These are phyloP conservation scores for Aspergillus baeticus DNA, from an alignment of 495 filamentous ascomycete species.

Conservation along the genomic window DNA sequence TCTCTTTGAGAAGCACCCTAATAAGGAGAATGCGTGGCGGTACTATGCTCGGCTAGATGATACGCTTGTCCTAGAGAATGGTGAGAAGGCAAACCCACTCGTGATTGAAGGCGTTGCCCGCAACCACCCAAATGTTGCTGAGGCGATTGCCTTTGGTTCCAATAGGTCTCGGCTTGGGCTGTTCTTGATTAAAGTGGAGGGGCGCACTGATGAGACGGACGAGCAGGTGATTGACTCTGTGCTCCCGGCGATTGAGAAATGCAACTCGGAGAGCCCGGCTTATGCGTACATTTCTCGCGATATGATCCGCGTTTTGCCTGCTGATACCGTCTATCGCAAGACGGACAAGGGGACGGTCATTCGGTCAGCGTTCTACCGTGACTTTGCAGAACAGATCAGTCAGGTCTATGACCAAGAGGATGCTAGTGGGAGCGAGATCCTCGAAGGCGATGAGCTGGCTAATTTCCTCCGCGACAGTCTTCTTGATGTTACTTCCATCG, in stretches of 20 bases:
- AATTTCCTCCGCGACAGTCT: conserved; percentile 20
- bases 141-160: conserved; percentile 33
- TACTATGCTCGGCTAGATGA: conserved; percentile 58
- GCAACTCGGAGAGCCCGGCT: conserved; percentile 39
- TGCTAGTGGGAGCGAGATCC: conserved; percentile 7
- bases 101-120: conserved; percentile 47
- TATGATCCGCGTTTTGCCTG: conserved; percentile 44
- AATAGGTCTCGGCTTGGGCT: conserved; percentile 30
- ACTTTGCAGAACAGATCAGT: conserved; percentile 43
- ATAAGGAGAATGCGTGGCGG: conserved; percentile 48
- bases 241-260: conserved; percentile 42
- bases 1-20: conserved; percentile 53
- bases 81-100: conserved; percentile 64
- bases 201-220: conserved; percentile 23
- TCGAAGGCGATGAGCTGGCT: conserved; percentile 17
- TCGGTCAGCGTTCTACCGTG: conserved; percentile 45
- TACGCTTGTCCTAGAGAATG: conserved; percentile 57
- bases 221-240: conserved; percentile 42
- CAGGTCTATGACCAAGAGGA: conserved; percentile 34
- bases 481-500: conserved; percentile 16
- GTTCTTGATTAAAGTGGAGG: conserved; percentile 41
- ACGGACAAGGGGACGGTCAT: conserved; percentile 55
- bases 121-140: conserved; percentile 24
- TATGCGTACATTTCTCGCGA: conserved; percentile 51
- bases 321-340: conserved; percentile 39